These are phyloP conservation scores for Fraxinus pennsylvanica DNA, from an alignment of 257 asterid species.

Conservation along the genomic window DNA sequence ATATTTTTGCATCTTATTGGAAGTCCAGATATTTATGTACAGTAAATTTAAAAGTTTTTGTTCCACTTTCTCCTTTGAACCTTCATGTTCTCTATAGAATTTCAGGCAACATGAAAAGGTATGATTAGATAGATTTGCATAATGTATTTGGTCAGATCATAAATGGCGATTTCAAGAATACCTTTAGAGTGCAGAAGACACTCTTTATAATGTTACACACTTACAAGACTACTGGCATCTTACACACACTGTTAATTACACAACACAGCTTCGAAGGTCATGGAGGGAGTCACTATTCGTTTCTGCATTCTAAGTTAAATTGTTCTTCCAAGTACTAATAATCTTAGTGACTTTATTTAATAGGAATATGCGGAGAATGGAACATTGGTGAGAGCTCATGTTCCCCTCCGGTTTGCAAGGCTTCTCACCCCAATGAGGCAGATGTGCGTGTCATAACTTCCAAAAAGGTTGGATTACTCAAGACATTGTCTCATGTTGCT, in stretches of 20 bases:
- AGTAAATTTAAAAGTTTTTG: neutral
- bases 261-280: neutral
- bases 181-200: neutral
- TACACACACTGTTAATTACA: neutral
- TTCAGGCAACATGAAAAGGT: neutral
- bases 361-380: slow-evolving; percentile 84
- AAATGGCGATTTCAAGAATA: neutral
- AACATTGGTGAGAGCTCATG: slow-evolving; percentile 76
- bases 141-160: neutral
- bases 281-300: neutral
- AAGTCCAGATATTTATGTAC: neutral
- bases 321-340: neutral
- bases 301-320: neutral
- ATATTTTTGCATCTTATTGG: neutral
- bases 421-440: slow-evolving; percentile 95
- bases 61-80: neutral
- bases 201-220: no score
- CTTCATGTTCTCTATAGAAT: neutral
- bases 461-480: neutral
- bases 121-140: neutral
- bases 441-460: slow-evolving; percentile 45
- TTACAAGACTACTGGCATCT: neutral
- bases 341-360: slow-evolving; percentile 3
- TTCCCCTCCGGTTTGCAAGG: slow-evolving; percentile 92
- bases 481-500: neutral